A percentile compares a stretch with the other conserved stretches of the same genome.
Conservation (phyloP, 192 early-diverging fungal species). For the Anaeromyces robustus region DNA sequence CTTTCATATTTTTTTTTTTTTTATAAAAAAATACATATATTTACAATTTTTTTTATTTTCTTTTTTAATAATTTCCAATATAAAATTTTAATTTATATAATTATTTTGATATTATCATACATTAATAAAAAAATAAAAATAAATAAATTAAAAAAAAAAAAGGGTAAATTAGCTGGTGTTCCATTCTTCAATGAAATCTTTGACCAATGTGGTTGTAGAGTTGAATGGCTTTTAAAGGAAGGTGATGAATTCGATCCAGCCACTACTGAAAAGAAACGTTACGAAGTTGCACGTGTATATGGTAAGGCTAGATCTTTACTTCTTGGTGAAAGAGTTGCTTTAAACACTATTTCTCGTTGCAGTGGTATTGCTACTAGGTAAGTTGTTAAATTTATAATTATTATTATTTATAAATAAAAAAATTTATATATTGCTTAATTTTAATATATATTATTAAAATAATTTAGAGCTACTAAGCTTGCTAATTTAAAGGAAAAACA, state of each 20-base stretch:
- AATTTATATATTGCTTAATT: too few relatives aligned
- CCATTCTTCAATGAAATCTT: slow-evolving; percentile 96
- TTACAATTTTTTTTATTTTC: too few relatives aligned
- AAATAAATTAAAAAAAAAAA: neutral
- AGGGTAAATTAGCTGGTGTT: slow-evolving; percentile 79
- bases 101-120: too few relatives aligned
- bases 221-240: slow-evolving; percentile 72
- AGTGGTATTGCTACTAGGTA: slow-evolving; percentile 82
- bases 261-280: slow-evolving; percentile 14
- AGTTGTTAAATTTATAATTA: too few relatives aligned
- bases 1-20: too few relatives aligned
- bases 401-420: neutral
- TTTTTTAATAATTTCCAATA: too few relatives aligned
- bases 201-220: slow-evolving; percentile 72
- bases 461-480: slow-evolving; percentile 30
- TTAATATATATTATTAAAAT: too few relatives aligned
- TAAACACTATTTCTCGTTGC: slow-evolving; percentile 87
- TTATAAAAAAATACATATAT: too few relatives aligned
- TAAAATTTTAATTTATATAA: too few relatives aligned
- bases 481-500: slow-evolving; percentile 45
- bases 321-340: slow-evolving; percentile 81
- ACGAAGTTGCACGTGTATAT: slow-evolving; percentile 58
- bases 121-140: too few relatives aligned
- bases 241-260: slow-evolving; percentile 66
- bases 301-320: slow-evolving; percentile 72